These are phyloP conservation scores for Debaryomyces maramus DNA, from an alignment of 805 yeast species.

Conservation along the genomic window DNA sequence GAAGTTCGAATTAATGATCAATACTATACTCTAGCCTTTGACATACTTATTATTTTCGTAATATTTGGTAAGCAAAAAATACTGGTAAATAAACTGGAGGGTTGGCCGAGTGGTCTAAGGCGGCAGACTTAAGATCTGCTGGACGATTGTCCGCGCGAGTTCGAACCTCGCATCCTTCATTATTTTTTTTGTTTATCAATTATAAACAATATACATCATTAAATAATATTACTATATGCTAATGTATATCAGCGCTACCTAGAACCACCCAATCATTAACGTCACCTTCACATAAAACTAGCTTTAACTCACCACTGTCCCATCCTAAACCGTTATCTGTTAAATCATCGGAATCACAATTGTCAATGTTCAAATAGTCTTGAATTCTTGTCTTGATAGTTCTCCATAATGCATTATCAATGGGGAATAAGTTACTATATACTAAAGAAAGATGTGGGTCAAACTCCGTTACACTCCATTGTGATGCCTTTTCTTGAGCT, in stretches of 20 bases:
- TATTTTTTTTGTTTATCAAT: conserved; percentile 23
- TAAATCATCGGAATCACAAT: conserved; percentile 37
- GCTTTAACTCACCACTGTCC: conserved; percentile 66
- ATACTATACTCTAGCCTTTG: too few relatives aligned
- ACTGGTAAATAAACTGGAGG: conserved; percentile 34
- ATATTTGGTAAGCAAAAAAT: too few relatives aligned
- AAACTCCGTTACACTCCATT: conserved; percentile 57
- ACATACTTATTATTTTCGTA: too few relatives aligned
- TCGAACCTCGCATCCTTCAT: conserved; percentile 54
- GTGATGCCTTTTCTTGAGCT: conserved; percentile 49
- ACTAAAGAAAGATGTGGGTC: conserved; percentile 74
- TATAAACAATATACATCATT: neutral
- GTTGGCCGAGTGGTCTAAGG: conserved; percentile 55
- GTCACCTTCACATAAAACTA: conserved; percentile 72
- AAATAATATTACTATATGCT: conserved; percentile 1
- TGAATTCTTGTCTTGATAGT: conserved; percentile 64
- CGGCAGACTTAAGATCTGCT: conserved; percentile 52
- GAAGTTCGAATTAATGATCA: too few relatives aligned
- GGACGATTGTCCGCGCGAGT: conserved; percentile 53
- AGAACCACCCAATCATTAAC: conserved; percentile 66
- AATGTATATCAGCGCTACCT: conserved; percentile 51
- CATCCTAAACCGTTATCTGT: conserved; percentile 49
- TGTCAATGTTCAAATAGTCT: conserved; percentile 58
- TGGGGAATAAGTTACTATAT: conserved; percentile 63
- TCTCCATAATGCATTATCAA: conserved; percentile 63